Evolutionary conservation across 1,284 basidiomycete species (phyloP).

Genomic region (Takashimella koratensis): DNA sequence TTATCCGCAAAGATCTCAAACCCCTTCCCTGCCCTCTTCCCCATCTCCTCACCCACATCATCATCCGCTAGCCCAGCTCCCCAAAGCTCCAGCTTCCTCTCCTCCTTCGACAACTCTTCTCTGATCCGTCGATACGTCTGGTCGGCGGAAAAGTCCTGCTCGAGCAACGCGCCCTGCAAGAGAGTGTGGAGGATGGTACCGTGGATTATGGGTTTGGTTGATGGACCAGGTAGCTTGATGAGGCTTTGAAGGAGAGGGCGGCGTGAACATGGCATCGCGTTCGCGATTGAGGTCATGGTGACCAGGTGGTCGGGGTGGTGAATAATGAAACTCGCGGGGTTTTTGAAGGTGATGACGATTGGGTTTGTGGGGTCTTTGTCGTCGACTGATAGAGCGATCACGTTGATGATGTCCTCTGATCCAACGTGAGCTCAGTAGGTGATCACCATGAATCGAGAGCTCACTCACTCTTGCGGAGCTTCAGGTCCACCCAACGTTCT

Average conservation of each 20-base stretch:
- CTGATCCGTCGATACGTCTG: constrained; percentile 32
- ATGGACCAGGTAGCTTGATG: constrained; percentile 53
- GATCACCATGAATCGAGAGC: constrained; percentile 3
- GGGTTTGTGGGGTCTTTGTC: constrained; percentile 4
- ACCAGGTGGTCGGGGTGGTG: constrained; percentile 85
- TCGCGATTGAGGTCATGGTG: constrained; percentile 81
- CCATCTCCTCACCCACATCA: constrained; percentile 43
- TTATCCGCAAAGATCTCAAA: constrained; percentile 43
- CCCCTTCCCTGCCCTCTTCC: constrained; percentile 33
- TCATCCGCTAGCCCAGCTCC: constrained; percentile 41
- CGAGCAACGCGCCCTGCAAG: constrained; percentile 67
- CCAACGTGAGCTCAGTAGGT: neutral
- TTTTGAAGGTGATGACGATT: constrained; percentile 37
- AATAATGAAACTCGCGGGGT: constrained; percentile 56
- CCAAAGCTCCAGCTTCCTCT: constrained; percentile 44
- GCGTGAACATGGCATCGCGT: constrained; percentile 72
- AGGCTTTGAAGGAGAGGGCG: constrained; percentile 71
- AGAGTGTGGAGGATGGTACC: constrained; percentile 87
- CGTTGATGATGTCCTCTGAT: constrained; percentile 71
- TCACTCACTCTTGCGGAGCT: constrained; percentile 22
- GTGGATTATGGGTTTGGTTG: constrained; percentile 61
- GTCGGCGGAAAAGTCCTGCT: constrained; percentile 34
- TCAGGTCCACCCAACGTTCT: constrained; percentile 43
- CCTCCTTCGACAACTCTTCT: constrained; percentile 36
- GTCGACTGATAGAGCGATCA: constrained; percentile 53